A percentile compares a stretch with the other conserved stretches of the same genome.
These are phyloP conservation scores for Phytopythium ostracodes DNA, from an alignment of 352 stramenopile genomes.

Conservation along the genomic window DNA sequence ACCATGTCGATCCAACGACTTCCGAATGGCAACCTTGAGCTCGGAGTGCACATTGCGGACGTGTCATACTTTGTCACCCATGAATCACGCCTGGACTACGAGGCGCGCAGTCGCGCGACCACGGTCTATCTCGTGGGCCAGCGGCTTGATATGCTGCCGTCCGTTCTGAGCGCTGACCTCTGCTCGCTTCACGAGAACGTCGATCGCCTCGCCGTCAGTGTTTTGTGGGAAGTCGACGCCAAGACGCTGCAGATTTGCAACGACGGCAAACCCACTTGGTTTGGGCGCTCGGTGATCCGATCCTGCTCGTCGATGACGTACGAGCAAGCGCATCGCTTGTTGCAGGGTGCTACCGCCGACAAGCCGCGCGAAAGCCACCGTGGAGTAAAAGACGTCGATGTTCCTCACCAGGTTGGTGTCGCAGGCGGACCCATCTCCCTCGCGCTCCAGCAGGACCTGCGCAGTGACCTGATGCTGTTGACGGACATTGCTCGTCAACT, in stretches of 20 bases:
- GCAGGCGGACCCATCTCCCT: conserved; percentile 63
- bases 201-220: conserved; percentile 88
- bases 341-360: conserved; percentile 63
- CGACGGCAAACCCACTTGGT: conserved; percentile 55
- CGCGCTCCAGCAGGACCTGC: conserved; percentile 43
- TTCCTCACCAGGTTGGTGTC: conserved; percentile 32
- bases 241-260: conserved; percentile 46
- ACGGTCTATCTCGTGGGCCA: conserved; percentile 98
- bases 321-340: conserved; percentile 72
- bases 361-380: conserved; percentile 6
- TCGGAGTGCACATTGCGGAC: conserved; percentile 99
- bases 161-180: conserved; percentile 84
- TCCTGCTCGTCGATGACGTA: conserved; percentile 91
- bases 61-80: conserved; percentile 98
- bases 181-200: conserved; percentile 90
- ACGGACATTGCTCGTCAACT: conserved; percentile 65
- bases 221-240: conserved; percentile 89
- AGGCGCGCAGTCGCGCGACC: conserved; percentile 88
- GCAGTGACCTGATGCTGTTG: conserved; percentile 52
- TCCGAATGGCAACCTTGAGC: conserved; percentile 82
- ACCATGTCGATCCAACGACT: conserved; percentile 81
- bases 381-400: conserved; percentile 4
- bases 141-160: conserved; percentile 91
- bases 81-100: conserved; percentile 94
- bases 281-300: conserved; percentile 95